Evolutionary conservation across 2,329 filamentous ascomycete species (phyloP).

Genomic region (Macrophomina phaseolina): DNA sequence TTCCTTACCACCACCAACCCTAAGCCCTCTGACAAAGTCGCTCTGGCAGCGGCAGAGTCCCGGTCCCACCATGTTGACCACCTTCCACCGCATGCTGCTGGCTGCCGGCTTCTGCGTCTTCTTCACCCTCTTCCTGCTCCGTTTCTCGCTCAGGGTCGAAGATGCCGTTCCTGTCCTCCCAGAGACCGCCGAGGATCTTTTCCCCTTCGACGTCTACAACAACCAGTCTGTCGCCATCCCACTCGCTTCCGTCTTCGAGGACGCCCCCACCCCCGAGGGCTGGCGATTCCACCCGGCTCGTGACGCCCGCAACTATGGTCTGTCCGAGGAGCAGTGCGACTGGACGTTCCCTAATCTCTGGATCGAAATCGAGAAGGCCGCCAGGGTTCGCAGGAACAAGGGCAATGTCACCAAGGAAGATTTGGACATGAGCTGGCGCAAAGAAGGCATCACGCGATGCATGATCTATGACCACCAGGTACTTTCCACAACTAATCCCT

Average conservation of each 20-base stretch:
- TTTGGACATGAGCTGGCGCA: slow-evolving; percentile 34
- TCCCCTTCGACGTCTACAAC: neutral
- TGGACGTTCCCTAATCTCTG: slow-evolving; percentile 34
- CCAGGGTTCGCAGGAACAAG: slow-evolving; percentile 28
- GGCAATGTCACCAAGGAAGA: slow-evolving; percentile 32
- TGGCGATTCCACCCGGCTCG: slow-evolving; percentile 27
- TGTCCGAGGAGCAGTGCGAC: slow-evolving; percentile 27
- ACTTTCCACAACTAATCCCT: neutral
- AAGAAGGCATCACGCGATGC: slow-evolving; percentile 34
- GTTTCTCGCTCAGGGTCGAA: slow-evolving; percentile 20
- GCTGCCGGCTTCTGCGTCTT: slow-evolving; percentile 16
- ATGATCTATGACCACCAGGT: slow-evolving; percentile 40
- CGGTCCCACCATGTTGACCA: slow-evolving; percentile 17
- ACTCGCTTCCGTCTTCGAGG: slow-evolving; percentile 17
- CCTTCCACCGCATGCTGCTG: slow-evolving; percentile 24
- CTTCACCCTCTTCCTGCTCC: slow-evolving; percentile 21
- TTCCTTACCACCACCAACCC: neutral
- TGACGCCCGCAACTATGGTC: slow-evolving; percentile 26
- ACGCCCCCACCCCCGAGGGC: neutral
- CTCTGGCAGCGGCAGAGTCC: slow-evolving; percentile 19
- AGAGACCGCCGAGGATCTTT: slow-evolving; percentile 3
- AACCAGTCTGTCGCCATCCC: slow-evolving; percentile 20
- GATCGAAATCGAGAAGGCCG: slow-evolving; percentile 34
- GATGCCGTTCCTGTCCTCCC: slow-evolving; percentile 10
- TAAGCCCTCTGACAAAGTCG: neutral